A percentile compares a stretch with the other conserved stretches of the same genome.
Evolutionary conservation across 2,329 filamentous ascomycete species (phyloP).

Genomic region (Lachnellula occidentalis): DNA sequence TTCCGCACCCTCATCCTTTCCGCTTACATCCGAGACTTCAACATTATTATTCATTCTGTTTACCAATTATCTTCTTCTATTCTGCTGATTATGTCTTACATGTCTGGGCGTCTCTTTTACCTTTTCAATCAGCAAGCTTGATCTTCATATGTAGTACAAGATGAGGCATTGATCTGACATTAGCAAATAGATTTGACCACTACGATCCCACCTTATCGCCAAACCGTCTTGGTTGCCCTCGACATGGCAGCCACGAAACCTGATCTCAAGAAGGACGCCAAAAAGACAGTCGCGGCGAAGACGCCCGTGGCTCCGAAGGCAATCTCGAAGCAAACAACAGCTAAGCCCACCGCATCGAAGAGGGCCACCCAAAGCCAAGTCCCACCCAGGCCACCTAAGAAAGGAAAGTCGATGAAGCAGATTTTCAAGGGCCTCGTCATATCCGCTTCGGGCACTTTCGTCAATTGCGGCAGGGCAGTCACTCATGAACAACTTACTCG

Average conservation of each 20-base stretch:
- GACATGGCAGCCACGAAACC: background rate
- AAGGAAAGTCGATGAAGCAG: conserved; percentile 10
- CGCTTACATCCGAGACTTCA: background rate
- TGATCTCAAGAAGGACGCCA: background rate
- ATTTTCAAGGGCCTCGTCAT: conserved; percentile 52
- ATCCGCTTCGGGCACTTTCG: conserved; percentile 53
- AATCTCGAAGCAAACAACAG: background rate
- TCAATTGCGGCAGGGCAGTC: conserved; percentile 32
- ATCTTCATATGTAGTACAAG: background rate
- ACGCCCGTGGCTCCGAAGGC: background rate
- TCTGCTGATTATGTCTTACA: background rate
- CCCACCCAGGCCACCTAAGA: conserved; percentile 28
- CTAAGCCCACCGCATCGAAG: background rate
- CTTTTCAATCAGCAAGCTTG: background rate
- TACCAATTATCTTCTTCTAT: background rate
- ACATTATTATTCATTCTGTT: background rate
- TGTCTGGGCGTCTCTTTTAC: background rate
- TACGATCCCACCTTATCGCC: background rate
- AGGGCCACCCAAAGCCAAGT: conserved; percentile 4
- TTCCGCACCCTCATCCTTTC: background rate
- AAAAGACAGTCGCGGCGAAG: background rate
- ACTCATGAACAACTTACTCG: conserved; percentile 50
- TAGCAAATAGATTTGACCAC: background rate
- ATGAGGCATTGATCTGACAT: background rate
- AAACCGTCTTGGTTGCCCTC: background rate